Evolutionary conservation across 805 yeast genomes (phyloP).

Genomic region (Cyberlindnera subsufficiens): DNA sequence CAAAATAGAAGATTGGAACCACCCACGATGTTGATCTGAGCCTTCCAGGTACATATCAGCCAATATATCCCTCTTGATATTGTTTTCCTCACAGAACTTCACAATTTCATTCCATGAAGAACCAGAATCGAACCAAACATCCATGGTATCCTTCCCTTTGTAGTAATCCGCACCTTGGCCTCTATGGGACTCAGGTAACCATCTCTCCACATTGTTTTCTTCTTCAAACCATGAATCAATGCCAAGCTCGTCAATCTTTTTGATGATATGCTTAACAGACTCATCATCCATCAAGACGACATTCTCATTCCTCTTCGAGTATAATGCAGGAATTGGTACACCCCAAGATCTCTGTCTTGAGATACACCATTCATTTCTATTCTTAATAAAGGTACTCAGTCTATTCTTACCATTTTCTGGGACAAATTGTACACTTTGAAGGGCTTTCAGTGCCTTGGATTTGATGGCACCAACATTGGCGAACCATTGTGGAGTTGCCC

Average conservation of each 20-base stretch:
- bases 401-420: slow-evolving; percentile 74
- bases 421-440: slow-evolving; percentile 58
- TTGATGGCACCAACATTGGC: slow-evolving; percentile 78
- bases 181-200: slow-evolving; percentile 62
- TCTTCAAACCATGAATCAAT: slow-evolving; percentile 76
- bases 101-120: slow-evolving; percentile 74
- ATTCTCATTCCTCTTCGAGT: slow-evolving; percentile 47
- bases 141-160: slow-evolving; percentile 90
- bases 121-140: slow-evolving; percentile 99
- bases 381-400: slow-evolving; percentile 61
- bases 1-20: slow-evolving; percentile 93
- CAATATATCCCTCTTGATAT: slow-evolving; percentile 35
- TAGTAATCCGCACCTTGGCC: slow-evolving; percentile 37
- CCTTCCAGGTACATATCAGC: slow-evolving; percentile 94
- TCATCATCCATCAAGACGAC: slow-evolving; percentile 55
- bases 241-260: slow-evolving; percentile 50
- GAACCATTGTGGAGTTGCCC: slow-evolving; percentile 98
- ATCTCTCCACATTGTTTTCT: slow-evolving; percentile 46
- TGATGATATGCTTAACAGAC: slow-evolving; percentile 52
- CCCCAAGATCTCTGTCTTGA: slow-evolving; percentile 98
- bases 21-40: slow-evolving; percentile 97
- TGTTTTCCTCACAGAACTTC: slow-evolving; percentile 30
- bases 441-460: slow-evolving; percentile 48
- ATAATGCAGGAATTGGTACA: slow-evolving; percentile 90
- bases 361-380: slow-evolving; percentile 95